Evolutionary conservation across 2,329 filamentous ascomycete genomes (phyloP).

Genomic region (Camillea tinctor): DNA sequence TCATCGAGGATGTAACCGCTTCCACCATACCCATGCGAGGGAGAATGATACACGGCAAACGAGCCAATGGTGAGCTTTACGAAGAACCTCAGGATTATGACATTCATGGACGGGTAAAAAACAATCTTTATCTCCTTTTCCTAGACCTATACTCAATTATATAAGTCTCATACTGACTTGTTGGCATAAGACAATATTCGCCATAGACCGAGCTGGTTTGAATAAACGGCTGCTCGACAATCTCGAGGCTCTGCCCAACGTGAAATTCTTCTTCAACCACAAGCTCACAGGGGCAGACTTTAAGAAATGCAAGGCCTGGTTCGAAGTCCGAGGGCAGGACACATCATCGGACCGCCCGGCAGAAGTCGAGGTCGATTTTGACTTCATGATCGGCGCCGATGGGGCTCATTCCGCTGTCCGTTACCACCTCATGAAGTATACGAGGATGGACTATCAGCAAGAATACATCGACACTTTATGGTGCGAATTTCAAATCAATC

Average conservation of each 20-base stretch:
- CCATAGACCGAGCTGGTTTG: conserved; percentile 78
- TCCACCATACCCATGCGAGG: conserved; percentile 91
- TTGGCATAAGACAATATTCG: conserved; percentile 68
- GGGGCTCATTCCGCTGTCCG: conserved; percentile 90
- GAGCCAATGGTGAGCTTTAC: conserved; percentile 63
- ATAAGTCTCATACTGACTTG: conserved; percentile 3
- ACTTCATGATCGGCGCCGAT: conserved; percentile 91
- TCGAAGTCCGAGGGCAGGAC: conserved; percentile 58
- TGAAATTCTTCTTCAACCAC: conserved; percentile 89
- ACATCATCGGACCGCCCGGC: conserved; percentile 45
- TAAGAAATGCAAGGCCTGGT: conserved; percentile 76
- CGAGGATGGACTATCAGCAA: conserved; percentile 86
- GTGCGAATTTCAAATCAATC: conserved; percentile 88
- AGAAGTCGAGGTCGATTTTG: conserved; percentile 83
- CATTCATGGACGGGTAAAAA: conserved; percentile 73
- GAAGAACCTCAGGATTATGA: conserved; percentile 88
- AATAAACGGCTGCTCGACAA: conserved; percentile 84
- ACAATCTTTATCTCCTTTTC: conserved; percentile 2
- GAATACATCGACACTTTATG: conserved; percentile 95
- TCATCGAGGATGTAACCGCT: conserved; percentile 72
- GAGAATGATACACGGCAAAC: conserved; percentile 87
- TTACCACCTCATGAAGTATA: conserved; percentile 94
- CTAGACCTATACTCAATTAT: neutral
- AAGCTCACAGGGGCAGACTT: conserved; percentile 92
- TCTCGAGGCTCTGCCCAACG: conserved; percentile 80